Evolutionary conservation across 345 rosid species (phyloP), one percentile per base, ranked within the genome.

Genomic region (Sisymbrium irio): DNA sequence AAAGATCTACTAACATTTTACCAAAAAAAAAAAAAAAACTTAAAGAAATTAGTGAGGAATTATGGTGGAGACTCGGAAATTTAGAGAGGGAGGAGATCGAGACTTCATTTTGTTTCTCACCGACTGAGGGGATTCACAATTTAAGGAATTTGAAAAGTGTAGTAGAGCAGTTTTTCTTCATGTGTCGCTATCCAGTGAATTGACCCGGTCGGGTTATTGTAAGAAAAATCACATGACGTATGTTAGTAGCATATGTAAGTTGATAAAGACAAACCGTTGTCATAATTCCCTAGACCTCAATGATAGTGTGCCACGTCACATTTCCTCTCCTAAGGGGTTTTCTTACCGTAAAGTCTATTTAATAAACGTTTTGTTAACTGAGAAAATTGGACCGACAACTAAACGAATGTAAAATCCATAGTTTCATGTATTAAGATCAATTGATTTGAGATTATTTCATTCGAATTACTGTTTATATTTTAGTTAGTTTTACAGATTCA

Each of bases 251-350:
- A 10, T 58, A 5, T 58, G 5, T 5, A 46, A 65, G 33, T n/a
- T 66, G 59, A 67, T 22, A 66, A 49, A 65, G 35, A 18, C 41
- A 68, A 56, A 32, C n/a, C 2, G 42, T 69, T 58, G 54, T 18
- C 41, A 68, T 67, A 28, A 68, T 44, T 69, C 64, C 19, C 32
- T 28, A 20, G 55, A 56, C 42, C 53, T 57, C 44, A 30, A 41
- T 33, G 36, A 69, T 42, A 57, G 9, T 19, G 9, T 19, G 65
- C 65, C 46, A 57, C 27, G n/a, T 33, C 14, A 35, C 57, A 20
- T 69, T 69, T 69, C 74, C 74, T 69, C 65, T n/a, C 46, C 46
- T 19, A 10, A 44, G 13, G 74, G 74, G 74, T 58, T 69, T 69
- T 44, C 70, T 65, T 46, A 17, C 11, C 27, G 3, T 17, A 18